Percentiles rank a stretch among this genome's conserved stretches.
Evolutionary conservation across 768 basidiomycete species (phyloP).

Genomic region (Albatrellus ellisii): DNA sequence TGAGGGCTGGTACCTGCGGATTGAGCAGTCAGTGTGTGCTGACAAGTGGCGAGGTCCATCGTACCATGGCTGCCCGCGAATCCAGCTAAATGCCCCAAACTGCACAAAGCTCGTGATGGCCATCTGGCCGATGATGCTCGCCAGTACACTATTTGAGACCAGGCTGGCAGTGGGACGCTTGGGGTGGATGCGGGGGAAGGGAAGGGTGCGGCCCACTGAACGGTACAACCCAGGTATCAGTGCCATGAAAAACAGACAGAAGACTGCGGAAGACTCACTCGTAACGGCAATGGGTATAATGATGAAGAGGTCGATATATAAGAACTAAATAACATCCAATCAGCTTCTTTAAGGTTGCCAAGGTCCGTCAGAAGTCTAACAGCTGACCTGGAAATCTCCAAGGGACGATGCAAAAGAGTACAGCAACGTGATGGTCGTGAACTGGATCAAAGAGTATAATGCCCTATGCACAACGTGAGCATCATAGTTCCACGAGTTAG

Average conservation of each 20-base stretch:
- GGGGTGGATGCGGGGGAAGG: slow-evolving; percentile 74
- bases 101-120: slow-evolving; percentile 74
- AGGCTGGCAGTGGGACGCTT: slow-evolving; percentile 93
- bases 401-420: slow-evolving; percentile 96
- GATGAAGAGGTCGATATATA: slow-evolving; percentile 96
- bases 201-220: slow-evolving; percentile 89
- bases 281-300: slow-evolving; percentile 95
- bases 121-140: slow-evolving; percentile 89
- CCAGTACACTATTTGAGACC: slow-evolving; percentile 88
- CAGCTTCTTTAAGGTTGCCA: slow-evolving; percentile 10
- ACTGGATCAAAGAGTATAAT: slow-evolving; percentile 95
- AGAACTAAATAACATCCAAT: slow-evolving; percentile 66
- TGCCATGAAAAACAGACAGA: slow-evolving; percentile 6
- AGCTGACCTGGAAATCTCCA: slow-evolving; percentile 84
- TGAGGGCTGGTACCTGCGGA: slow-evolving; percentile 9
- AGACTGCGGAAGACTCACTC: slow-evolving; percentile 41
- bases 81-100: slow-evolving; percentile 83
- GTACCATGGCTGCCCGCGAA: slow-evolving; percentile 75
- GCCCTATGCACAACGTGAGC: slow-evolving; percentile 45
- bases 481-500: slow-evolving; percentile 4
- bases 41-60: too few species aligned
- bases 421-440: slow-evolving; percentile 90
- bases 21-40: too few species aligned
- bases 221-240: slow-evolving; percentile 8
- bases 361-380: not conserved